Conservation (phyloP, 2,329 filamentous ascomycete genomes). For the Neocucurbitaria cava region DNA sequence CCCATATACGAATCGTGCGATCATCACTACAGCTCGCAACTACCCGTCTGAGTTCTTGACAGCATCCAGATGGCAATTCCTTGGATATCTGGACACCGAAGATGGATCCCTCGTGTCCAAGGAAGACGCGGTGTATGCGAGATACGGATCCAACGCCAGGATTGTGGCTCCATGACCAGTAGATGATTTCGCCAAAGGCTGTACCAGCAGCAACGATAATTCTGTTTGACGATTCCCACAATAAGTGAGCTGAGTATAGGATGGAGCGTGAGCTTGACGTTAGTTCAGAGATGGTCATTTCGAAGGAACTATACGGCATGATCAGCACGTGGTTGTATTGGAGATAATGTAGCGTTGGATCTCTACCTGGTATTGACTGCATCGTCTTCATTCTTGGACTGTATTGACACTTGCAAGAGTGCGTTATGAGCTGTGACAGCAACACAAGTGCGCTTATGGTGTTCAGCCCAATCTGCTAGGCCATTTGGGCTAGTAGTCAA, state of each 20-base stretch:
- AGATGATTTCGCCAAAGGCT: conserved; percentile 90
- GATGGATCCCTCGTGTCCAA: conserved; percentile 87
- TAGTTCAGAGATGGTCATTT: conserved; percentile 56
- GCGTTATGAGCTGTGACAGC: conserved; percentile 87
- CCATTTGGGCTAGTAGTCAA: conserved; percentile 25
- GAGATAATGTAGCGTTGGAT: neutral
- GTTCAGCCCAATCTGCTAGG: conserved; percentile 11
- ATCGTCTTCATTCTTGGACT: conserved; percentile 10
- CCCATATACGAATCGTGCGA: conserved; percentile 86
- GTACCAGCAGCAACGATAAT: conserved; percentile 87
- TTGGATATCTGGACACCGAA: conserved; percentile 84
- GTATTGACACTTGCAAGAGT: conserved; percentile 61
- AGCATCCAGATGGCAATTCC: conserved; percentile 20
- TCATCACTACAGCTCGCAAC: conserved; percentile 95
- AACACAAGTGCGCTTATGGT: conserved; percentile 21
- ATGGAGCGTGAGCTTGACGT: conserved; percentile 78
- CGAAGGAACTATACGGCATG: conserved; percentile 7
- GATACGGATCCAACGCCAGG: conserved; percentile 22
- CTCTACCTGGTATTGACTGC: conserved; percentile 11
- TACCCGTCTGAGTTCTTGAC: conserved; percentile 62
- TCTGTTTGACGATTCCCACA: conserved; percentile 63
- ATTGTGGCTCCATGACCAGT: conserved; percentile 75
- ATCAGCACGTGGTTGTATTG: conserved; percentile 5
- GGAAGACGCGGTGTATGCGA: conserved; percentile 63
- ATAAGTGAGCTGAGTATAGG: conserved; percentile 81